Base-by-base conservation (phyloP, 2,329 filamentous ascomycete genomes). In the Exophiala calicioides region DNA sequence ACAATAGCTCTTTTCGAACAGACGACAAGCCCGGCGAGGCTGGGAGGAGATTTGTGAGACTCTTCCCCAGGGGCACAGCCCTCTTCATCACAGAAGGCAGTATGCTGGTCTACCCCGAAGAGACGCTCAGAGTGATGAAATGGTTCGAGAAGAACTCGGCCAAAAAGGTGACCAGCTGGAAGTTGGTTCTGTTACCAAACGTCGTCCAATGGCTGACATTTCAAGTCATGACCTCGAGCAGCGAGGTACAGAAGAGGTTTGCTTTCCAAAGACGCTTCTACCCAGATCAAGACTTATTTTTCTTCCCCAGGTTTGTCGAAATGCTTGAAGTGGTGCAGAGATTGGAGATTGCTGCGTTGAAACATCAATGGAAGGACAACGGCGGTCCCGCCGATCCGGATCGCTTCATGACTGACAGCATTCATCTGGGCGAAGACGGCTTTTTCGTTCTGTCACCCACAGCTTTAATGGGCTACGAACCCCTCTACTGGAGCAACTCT, bases 11-110 rank as follows among this genome's bases (percentile, higher is more conserved):
- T n/a, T 51, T 43, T 15, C 15, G 18, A 15, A 8, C 27, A n/a
- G 5, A 16, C 5, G 18, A 41, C 6, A 9, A 20, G n/a, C n/a
- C n/a, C n/a, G n/a, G n/a, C n/a, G n/a, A n/a, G n/a, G n/a, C n/a
- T n/a, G n/a, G n/a, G n/a, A n/a, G n/a, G n/a, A n/a, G n/a, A n/a
- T n/a, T 42, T 15, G 16, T 27, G 4, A 52, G 32, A 38, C 26
- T 56, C 24, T 56, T 56, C 31, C 44, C 47, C 12, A 41, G 52
- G 3, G 54, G 54, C 9, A 45, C 38, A 0, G 51, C 38, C 16
- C 12, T 56, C 26, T 48, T 46, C 27, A 45, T 56, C 19, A 56
- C 54, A 1, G 54, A 56, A 35, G 27, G 30, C 4, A 29, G 39
- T 12, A 36, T 56, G 37, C 23, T 42, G 1, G 23, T 42, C 9